These are phyloP conservation scores for Flammula alnicola DNA, from an alignment of 1,284 basidiomycete genomes.

Conservation along the genomic window DNA sequence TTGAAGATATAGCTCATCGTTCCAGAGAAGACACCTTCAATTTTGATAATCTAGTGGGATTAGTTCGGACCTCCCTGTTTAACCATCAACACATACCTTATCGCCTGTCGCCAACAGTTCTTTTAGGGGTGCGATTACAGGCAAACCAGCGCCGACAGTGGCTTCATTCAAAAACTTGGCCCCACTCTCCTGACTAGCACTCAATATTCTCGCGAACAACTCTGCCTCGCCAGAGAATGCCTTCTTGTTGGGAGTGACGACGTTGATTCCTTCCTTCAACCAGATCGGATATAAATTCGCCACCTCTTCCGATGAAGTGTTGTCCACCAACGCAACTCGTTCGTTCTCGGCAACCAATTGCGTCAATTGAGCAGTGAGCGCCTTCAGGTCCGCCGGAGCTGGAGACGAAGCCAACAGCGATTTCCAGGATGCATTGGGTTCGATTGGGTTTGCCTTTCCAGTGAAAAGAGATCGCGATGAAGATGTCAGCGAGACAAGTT, in stretches of 20 bases:
- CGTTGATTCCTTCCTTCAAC: conserved; percentile 79
- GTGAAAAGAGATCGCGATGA: conserved; percentile 72
- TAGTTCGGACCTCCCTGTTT: neutral
- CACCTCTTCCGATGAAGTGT: conserved; percentile 87
- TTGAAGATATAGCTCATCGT: conserved; percentile 99
- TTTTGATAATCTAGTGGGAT: conserved; percentile 64
- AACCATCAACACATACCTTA: conserved; percentile 57
- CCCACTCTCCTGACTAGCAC: conserved; percentile 58
- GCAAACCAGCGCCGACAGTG: conserved; percentile 95
- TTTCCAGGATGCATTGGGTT: conserved; percentile 47
- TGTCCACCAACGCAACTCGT: conserved; percentile 88
- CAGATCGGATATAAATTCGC: conserved; percentile 87
- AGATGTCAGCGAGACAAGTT: conserved; percentile 78
- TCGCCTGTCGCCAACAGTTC: conserved; percentile 94
- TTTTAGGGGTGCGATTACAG: conserved; percentile 90
- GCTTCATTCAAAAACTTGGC: conserved; percentile 86
- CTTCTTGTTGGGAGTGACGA: conserved; percentile 99
- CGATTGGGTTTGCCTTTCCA: conserved; percentile 45
- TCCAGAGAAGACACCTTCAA: conserved; percentile 90
- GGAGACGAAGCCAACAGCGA: conserved; percentile 45
- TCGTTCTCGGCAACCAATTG: conserved; percentile 49
- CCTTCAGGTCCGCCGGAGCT: conserved; percentile 48
- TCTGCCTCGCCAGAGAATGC: conserved; percentile 81
- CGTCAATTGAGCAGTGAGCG: conserved; percentile 50
- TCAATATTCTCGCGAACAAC: conserved; percentile 76